phyloP scores from a whole-genome alignment of 2,329 filamentous ascomycete genomes.

The Trichoderma harzianum region DNA sequence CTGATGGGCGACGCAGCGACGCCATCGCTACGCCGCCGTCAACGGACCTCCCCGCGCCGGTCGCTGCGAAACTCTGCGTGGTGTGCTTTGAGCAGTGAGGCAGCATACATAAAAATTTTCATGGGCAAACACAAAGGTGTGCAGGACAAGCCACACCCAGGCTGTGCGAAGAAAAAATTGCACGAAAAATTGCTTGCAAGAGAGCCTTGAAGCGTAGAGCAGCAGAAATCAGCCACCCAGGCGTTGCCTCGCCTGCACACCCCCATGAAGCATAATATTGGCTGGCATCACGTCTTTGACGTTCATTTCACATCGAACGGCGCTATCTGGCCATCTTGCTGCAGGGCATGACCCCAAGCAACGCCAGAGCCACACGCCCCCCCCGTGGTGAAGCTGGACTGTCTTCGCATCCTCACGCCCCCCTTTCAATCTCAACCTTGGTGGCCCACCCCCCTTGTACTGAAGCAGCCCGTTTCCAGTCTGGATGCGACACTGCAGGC shows the following conservation, averaged over 20 bases:
- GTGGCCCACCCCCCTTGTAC: not conserved
- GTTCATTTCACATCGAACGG: conserved; percentile 12
- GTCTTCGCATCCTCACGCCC: not conserved
- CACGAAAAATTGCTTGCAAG: not conserved
- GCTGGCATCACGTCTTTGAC: not conserved
- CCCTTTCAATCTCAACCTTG: not conserved
- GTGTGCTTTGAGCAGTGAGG: not conserved
- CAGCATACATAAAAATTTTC: not conserved
- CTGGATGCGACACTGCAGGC: conserved; percentile 23
- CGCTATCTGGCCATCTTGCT: conserved; percentile 17
- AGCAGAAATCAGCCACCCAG: not conserved
- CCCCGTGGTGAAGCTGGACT: not conserved
- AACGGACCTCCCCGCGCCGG: conserved; percentile 16
- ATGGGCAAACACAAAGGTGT: not conserved
- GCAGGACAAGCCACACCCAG: conserved; percentile 15
- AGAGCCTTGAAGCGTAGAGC: not conserved
- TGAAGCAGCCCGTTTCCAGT: not conserved
- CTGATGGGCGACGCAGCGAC: not conserved
- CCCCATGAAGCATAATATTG: not conserved
- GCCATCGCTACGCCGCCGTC: not conserved
- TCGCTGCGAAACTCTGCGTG: not conserved
- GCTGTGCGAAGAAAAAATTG: conserved; percentile 9
- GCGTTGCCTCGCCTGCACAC: not conserved
- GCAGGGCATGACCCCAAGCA: conserved; percentile 27
- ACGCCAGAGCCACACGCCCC: not conserved